Percentiles rank a stretch among this genome's conserved stretches.
These are phyloP conservation scores for Hypoxylon cercidicola DNA, from an alignment of 495 filamentous ascomycete genomes.

Conservation along the genomic window DNA sequence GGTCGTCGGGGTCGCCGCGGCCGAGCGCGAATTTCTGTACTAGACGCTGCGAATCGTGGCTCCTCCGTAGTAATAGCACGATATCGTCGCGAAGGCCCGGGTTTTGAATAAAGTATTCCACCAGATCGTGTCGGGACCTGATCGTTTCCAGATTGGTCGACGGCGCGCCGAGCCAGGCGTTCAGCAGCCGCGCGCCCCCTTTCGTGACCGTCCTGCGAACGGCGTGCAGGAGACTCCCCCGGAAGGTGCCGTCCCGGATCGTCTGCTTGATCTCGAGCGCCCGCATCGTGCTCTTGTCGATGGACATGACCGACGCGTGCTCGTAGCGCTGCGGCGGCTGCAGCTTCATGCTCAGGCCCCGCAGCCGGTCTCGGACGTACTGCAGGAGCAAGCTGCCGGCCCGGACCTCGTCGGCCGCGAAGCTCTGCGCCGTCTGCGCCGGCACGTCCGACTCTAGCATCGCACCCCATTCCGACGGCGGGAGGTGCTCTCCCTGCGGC, in stretches of 20 bases:
- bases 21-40: conserved; percentile 94
- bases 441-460: conserved; percentile 78
- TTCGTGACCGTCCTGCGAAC: conserved; percentile 90
- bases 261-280: conserved; percentile 90
- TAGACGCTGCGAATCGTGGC: conserved; percentile 86
- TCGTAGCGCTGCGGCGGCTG: conserved; percentile 82
- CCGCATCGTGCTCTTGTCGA: conserved; percentile 90
- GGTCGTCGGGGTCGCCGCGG: conserved; percentile 92
- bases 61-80: conserved; percentile 72
- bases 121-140: conserved; percentile 82
- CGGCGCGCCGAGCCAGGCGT: conserved; percentile 84
- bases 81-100: conserved; percentile 73
- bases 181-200: conserved; percentile 84
- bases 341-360: conserved; percentile 82
- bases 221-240: conserved; percentile 88
- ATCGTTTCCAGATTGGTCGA: conserved; percentile 86
- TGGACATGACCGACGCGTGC: conserved; percentile 79
- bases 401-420: conserved; percentile 64
- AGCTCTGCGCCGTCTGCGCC: conserved; percentile 49
- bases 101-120: conserved; percentile 74
- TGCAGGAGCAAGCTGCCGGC: conserved; percentile 81
- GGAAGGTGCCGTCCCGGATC: conserved; percentile 74
- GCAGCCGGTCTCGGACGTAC: conserved; percentile 83
- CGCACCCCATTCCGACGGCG: conserved; percentile 73
- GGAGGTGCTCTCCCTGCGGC: conserved; percentile 55